Base-by-base conservation (phyloP, 805 yeast species). In the Zygosaccharomyces siamensis region DNA sequence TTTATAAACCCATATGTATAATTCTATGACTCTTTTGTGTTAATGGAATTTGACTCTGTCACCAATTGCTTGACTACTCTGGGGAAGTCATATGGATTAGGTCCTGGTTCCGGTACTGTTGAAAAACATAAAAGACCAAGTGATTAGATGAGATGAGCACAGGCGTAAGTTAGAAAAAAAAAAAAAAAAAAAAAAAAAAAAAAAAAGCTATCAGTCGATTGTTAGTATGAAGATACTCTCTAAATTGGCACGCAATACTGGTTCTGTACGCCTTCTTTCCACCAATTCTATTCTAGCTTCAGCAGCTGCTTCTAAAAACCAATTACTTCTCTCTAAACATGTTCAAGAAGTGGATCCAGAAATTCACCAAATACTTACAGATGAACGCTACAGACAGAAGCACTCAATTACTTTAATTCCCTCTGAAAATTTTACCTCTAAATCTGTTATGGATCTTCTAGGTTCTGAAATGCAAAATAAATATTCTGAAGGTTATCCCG, bases 401-500 rank as follows among this genome's bases (percentile, higher is more conserved):
- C 86, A 86, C 67, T 89, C 97, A 26, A 83, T 92, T 65, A 89
- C 92, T 37, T 76, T 92, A 70, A 92, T 92, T 69, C 96, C 99
- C 18, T 86, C 95, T 39, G 99, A 92, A 69, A 92, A 92, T 72
- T 92, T 90, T 78, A 92, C 99, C 48, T 86, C 97, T 43, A 86
- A 84, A 58, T 84, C 97, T 21, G 99, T 92, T 28, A 86, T 92
- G 81, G 96, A 92, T 67, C 81, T 89, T 43, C 77, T 92, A 63
- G 98, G 98, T 56, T 86, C 97, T 24, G 96, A 88, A 67, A 89
- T 92, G 96, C 90, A 87, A 71, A 92, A 92, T 80, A 92, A 92
- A 75, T 92, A 92, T 74, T 89, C 97, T 8, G 99, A 92, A 72
- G 98, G 98, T 56, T 92, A 92, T 72, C 99, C 99, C 37, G 96